Evolutionary conservation across 2,329 filamentous ascomycete genomes (phyloP).

Genomic region (Penicillium frequentans): DNA sequence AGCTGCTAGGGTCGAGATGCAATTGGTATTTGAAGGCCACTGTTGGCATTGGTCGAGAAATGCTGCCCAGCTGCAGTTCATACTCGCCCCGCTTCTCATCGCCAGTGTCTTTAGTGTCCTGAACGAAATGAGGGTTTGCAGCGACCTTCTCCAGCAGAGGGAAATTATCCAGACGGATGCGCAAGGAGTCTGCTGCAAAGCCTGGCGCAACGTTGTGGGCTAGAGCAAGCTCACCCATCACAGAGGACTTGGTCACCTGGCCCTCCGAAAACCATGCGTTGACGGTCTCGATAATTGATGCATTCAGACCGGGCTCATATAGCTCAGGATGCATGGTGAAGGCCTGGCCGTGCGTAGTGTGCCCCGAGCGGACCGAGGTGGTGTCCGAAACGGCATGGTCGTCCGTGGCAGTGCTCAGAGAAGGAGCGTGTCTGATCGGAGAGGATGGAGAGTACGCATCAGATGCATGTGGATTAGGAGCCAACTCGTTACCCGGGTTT

Average conservation of each 20-base stretch:
- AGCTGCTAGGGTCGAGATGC: constrained; percentile 63
- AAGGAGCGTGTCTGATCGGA: constrained; percentile 42
- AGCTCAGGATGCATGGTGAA: constrained; percentile 81
- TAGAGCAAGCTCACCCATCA: constrained; percentile 87
- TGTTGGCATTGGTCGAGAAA: constrained; percentile 63
- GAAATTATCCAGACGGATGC: constrained; percentile 85
- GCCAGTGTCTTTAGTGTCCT: constrained; percentile 55
- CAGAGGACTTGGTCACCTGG: constrained; percentile 66
- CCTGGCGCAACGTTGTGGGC: constrained; percentile 62
- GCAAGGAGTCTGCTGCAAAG: constrained; percentile 52
- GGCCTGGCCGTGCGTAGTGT: constrained; percentile 68
- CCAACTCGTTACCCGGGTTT: constrained; percentile 38
- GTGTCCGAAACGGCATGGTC: constrained; percentile 77
- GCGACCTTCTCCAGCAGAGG: constrained; percentile 85
- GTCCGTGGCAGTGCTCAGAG: constrained; percentile 57
- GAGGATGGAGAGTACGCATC: constrained; percentile 34
- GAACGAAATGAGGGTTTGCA: constrained; percentile 88
- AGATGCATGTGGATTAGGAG: constrained; percentile 25
- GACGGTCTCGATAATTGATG: constrained; percentile 90
- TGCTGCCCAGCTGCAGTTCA: constrained; percentile 68
- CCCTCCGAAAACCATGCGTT: constrained; percentile 79
- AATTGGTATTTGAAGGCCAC: constrained; percentile 93
- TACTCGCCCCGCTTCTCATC: constrained; percentile 73
- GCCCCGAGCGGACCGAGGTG: constrained; percentile 85
- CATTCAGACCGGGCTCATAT: constrained; percentile 74